Evolutionary conservation across 306 rosid species (phyloP).

Genomic region (Prunus armeniaca): DNA sequence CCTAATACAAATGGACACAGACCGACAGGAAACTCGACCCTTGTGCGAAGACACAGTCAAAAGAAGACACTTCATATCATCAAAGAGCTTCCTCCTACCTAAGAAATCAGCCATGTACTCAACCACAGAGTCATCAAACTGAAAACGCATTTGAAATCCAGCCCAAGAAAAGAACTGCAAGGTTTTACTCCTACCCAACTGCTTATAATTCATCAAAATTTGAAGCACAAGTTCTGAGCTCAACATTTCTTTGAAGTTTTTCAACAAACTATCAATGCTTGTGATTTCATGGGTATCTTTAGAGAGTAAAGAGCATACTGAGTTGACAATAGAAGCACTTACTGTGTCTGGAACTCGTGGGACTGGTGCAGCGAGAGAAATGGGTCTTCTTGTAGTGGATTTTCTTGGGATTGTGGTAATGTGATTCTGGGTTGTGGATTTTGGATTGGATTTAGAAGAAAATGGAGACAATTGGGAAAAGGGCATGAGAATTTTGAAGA

Average conservation of each 20-base stretch:
- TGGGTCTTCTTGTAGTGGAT: constrained; percentile 23
- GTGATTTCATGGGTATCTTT: constrained; percentile 21
- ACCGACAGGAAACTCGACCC: constrained; percentile 47
- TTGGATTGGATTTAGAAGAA: constrained; percentile 23
- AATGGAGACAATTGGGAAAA: constrained; percentile 23
- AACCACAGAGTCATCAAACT: constrained; percentile 49
- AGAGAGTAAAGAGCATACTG: constrained; percentile 44
- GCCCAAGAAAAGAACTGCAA: constrained; percentile 69
- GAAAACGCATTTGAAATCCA: constrained; percentile 55
- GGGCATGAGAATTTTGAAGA: constrained; percentile 15
- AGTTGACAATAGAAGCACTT: constrained; percentile 16
- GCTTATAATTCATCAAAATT: constrained; percentile 51
- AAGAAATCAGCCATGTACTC: constrained; percentile 76
- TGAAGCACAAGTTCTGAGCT: constrained; percentile 51
- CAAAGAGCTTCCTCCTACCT: constrained; percentile 73
- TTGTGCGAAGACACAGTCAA: constrained; percentile 38
- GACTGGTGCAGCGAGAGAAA: constrained; percentile 16
- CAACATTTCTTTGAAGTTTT: constrained; percentile 25
- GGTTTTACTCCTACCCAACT: constrained; percentile 58
- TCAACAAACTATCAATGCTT: constrained; percentile 34
- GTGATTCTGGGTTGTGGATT: constrained; percentile 20
- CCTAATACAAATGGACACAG: constrained; percentile 61
- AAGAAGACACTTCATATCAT: constrained; percentile 66
- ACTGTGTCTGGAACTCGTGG: constrained; percentile 13
- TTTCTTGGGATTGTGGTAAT: constrained; percentile 18